Conservation (phyloP, 2,329 filamentous ascomycete species). For the Cryphonectria nitschkei region DNA sequence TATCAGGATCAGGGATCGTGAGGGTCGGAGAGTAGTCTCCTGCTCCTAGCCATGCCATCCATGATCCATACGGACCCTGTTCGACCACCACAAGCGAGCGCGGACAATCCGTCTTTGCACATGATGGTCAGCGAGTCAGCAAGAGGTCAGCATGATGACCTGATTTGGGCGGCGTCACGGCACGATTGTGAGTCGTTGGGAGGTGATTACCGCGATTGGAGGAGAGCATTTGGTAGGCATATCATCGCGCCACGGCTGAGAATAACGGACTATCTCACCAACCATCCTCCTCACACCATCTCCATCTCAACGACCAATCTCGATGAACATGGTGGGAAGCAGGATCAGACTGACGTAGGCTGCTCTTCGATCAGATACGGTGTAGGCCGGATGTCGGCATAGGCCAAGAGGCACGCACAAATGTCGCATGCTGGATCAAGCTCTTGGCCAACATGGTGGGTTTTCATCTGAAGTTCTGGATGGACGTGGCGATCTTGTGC, state of each 20-base stretch:
- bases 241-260: neutral
- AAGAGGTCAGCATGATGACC: neutral
- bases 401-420: slow-evolving; percentile 10
- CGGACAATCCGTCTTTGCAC: neutral
- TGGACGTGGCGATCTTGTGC: neutral
- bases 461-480: neutral
- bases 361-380: neutral
- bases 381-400: neutral
- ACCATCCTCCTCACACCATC: neutral
- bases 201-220: neutral
- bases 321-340: neutral
- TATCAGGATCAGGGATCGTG: neutral
- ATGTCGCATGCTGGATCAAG: neutral
- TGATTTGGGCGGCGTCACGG: neutral
- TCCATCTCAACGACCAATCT: neutral
- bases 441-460: neutral
- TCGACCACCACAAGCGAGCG: neutral
- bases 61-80: no score
- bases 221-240: neutral
- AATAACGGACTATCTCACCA: neutral
- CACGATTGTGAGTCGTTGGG: neutral
- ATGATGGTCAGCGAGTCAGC: slow-evolving; percentile 2
- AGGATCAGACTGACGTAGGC: neutral
- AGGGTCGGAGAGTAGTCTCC: neutral
- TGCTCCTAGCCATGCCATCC: neutral